Evolutionary conservation across 176 grass and related monocot genomes (phyloP).

Genomic region (Musa itinerans): DNA sequence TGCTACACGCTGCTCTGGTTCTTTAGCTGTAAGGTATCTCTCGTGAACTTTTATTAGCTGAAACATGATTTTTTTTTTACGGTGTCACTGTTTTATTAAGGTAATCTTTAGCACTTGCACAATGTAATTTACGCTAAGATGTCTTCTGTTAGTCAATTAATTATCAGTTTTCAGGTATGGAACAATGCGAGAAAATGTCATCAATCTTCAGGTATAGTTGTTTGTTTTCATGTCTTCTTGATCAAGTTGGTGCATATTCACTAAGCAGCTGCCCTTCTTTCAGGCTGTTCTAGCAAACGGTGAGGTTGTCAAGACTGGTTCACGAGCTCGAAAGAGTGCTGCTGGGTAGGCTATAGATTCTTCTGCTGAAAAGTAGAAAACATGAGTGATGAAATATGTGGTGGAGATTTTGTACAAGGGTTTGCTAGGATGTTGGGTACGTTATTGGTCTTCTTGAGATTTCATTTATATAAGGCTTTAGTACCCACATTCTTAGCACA

Average conservation of each 20-base stretch:
- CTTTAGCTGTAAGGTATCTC: conserved; percentile 96
- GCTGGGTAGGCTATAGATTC: conserved; percentile 57
- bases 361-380: conserved; percentile 15
- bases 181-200: conserved; percentile 98
- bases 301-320: conserved; percentile 75
- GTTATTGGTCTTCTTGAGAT: background rate
- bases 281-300: conserved; percentile 92
- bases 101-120: background rate
- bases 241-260: background rate
- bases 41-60: conserved; percentile 21
- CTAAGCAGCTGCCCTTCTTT: conserved; percentile 11
- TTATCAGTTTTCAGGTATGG: conserved; percentile 94
- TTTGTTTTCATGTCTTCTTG: conserved; percentile 12
- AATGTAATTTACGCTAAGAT: no score
- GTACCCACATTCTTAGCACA: background rate
- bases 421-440: no score
- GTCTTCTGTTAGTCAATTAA: conserved; percentile 4
- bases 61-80: conserved; percentile 15
- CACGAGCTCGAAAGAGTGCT: conserved; percentile 87
- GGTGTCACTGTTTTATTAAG: background rate
- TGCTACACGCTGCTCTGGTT: conserved; percentile 92
- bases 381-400: background rate
- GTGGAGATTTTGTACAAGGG: no score
- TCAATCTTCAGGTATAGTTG: conserved; percentile 57
- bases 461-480: background rate